Conservation (phyloP, 2,329 filamentous ascomycete species). For the Fusarium odoratissimum region DNA sequence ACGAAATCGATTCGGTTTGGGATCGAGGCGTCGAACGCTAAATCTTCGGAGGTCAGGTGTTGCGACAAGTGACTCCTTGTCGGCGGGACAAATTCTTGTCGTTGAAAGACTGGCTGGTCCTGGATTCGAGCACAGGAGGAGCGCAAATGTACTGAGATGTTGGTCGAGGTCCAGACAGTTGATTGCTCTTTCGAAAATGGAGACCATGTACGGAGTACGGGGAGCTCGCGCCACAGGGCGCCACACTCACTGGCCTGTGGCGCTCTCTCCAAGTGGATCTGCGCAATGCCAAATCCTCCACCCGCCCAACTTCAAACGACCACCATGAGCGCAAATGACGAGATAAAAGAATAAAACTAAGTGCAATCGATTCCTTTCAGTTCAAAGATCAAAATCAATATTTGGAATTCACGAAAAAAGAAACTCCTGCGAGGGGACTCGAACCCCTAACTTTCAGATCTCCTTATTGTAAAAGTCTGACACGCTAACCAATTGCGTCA, state of each 20-base stretch:
- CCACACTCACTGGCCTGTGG: neutral
- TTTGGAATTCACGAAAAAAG: neutral
- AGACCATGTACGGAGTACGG: no score
- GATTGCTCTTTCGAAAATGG: neutral
- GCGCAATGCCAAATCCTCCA: no score
- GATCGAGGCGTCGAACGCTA: rapidly evolving
- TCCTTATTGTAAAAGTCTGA: constrained; percentile 26
- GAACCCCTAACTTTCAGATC: constrained; percentile 24
- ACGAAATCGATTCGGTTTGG: neutral
- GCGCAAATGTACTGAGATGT: neutral
- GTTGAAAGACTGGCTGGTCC: no score
- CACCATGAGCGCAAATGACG: neutral
- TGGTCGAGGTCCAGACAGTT: neutral
- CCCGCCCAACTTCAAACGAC: neutral
- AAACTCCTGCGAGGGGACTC: neutral
- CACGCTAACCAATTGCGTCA: constrained; percentile 36
- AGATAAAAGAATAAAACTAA: rapidly evolving
- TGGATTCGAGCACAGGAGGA: neutral
- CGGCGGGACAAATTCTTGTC: neutral
- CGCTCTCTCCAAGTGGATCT: neutral
- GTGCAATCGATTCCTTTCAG: rapidly evolving
- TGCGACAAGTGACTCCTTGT: neutral
- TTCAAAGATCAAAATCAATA: rapidly evolving
- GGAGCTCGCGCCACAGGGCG: neutral
- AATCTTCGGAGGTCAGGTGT: rapidly evolving